Evolutionary conservation across 2,329 filamentous ascomycete genomes (phyloP), one percentile per base, ranked within the genome.

Genomic region (Neonectria magnoliae): DNA sequence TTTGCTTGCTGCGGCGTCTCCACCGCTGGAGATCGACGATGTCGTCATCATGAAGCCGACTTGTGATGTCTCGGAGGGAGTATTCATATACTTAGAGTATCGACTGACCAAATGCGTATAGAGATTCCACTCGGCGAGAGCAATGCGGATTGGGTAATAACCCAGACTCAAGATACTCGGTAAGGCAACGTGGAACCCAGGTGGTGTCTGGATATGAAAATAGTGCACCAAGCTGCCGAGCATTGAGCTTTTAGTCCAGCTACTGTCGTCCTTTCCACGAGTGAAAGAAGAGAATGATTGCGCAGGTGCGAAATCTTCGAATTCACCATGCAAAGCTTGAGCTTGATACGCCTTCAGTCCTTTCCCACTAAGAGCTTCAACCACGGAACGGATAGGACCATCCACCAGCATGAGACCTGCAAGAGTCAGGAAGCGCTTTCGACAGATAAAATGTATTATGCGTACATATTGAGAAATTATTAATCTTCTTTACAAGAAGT

Each of bases 11-110:
- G 20, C 68, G 64, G n/a, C 64, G 67, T 18, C 66, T 57, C 67
- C 68, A 71, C 25, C 60, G 62, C 53, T 72, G 67, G 38, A 72
- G 68, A 44, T 69, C 68, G 16, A 67, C 42, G 10, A 72, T 56
- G 22, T 72, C 67, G 16, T 59, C 53, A 27, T 67, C 65, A 31
- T 68, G 67, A 5, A 67, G 52, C 11, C 65, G 60, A 9, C 33
- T 59, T 14, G 52, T 33, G 50, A 58, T 62, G 29, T 66, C 61
- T 6, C 50, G 56, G 5, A 67, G 59, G 18, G 65, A 58, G 54
- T 68, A 71, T 45, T 72, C 65, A 57, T 69, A 68, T 66, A 65
- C 42, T 70, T 72, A 16, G 63, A 56, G 31, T 67, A 69, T 5
- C 64, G 64, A 22, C 64, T 68, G 22, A 61, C 61, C n/a, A 71